These are phyloP conservation scores for Leccinellum albellum DNA, from an alignment of 768 basidiomycete genomes.

Conservation along the genomic window DNA sequence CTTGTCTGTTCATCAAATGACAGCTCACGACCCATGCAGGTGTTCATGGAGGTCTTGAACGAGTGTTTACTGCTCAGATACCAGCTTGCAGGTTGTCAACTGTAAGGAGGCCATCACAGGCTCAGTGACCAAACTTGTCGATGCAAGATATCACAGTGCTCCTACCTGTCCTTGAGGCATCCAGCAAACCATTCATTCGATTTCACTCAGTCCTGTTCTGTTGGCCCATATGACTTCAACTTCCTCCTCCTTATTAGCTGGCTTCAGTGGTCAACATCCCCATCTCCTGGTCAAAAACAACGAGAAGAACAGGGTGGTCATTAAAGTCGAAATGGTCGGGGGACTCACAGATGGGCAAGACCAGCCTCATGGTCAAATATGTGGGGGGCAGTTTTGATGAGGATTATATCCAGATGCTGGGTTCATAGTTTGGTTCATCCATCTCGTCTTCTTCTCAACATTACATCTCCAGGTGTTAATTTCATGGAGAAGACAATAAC, in stretches of 20 bases:
- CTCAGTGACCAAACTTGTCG: too few relatives aligned
- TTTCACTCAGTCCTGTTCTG: constrained; percentile 33
- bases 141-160: too few relatives aligned
- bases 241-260: constrained; percentile 40
- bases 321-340: constrained; percentile 99
- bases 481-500: constrained; percentile 99
- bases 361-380: constrained; percentile 99
- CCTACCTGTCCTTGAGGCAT: constrained; percentile 1
- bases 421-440: constrained; percentile 39
- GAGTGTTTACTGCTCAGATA: constrained; percentile 61
- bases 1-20: not conserved
- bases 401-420: constrained; percentile 99
- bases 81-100: too few relatives aligned
- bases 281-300: constrained; percentile 52
- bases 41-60: constrained; percentile 57
- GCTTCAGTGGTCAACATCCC: constrained; percentile 51
- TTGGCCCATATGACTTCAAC: constrained; percentile 49
- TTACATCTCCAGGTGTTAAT: constrained; percentile 76
- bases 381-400: constrained; percentile 98
- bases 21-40: constrained; percentile 34
- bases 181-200: constrained; percentile 19
- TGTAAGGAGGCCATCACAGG: too few relatives aligned
- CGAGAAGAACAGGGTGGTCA: constrained; percentile 87
- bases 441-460: constrained; percentile 8
- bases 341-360: constrained; percentile 99